phyloP scores from a whole-genome alignment of 225 moss, liverwort and hornwort genomes.

The Asterella californica region DNA sequence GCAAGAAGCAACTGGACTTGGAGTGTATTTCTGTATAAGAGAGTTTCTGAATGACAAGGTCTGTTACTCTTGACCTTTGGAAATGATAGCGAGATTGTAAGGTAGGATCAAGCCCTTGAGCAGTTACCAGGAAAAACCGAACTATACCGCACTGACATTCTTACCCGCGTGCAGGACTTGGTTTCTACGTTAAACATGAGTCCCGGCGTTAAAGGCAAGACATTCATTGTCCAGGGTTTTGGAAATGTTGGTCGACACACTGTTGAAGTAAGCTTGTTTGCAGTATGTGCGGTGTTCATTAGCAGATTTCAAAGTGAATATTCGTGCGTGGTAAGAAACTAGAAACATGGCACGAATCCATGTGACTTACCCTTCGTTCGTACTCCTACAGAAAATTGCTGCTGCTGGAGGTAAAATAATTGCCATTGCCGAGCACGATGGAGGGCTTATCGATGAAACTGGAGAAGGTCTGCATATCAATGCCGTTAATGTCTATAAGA shows the following conservation, averaged over 20 bases:
- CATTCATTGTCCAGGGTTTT: conserved; percentile 76
- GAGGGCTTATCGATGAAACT: conserved; percentile 72
- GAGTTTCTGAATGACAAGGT: conserved; percentile 80
- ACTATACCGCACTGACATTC: neutral
- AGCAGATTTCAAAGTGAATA: neutral
- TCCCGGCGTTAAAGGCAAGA: conserved; percentile 65
- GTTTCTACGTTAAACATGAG: conserved; percentile 60
- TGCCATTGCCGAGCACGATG: conserved; percentile 74
- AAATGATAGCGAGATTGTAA: neutral
- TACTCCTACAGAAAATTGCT: conserved; percentile 45
- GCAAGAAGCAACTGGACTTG: conserved; percentile 86
- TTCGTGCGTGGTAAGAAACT: neutral
- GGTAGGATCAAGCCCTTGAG: neutral
- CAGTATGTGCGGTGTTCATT: neutral
- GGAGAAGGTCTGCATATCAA: conserved; percentile 60
- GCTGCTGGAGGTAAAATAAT: conserved; percentile 65
- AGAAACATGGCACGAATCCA: neutral
- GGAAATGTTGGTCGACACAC: conserved; percentile 86
- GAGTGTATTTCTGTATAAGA: conserved; percentile 79
- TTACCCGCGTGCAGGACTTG: conserved; percentile 41
- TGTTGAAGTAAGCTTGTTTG: conserved; percentile 49
- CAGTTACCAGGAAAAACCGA: neutral
- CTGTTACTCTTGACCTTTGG: neutral
- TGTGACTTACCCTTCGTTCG: neutral
- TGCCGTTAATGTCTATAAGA: conserved; percentile 57